phyloP scores from a whole-genome alignment of 1,284 basidiomycete species.

The Neolentinus lepideus region DNA sequence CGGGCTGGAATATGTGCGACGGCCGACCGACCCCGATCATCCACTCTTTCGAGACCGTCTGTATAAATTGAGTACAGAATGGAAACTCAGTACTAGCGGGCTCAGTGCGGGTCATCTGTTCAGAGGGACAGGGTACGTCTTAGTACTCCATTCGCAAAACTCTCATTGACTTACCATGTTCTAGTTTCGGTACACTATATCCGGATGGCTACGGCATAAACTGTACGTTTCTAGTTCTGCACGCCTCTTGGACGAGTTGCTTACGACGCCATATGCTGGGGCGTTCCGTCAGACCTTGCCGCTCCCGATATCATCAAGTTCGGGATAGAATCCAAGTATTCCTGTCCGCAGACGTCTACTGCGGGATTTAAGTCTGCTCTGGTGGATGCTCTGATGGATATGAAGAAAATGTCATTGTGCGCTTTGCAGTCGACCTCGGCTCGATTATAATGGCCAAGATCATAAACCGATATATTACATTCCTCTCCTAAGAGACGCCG shows the following conservation, averaged over 20 bases:
- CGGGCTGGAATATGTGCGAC: constrained; percentile 71
- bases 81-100: constrained; percentile 92
- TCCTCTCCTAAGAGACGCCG: no score
- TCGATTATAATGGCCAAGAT: constrained; percentile 9
- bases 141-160: constrained; percentile 6
- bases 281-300: constrained; percentile 59
- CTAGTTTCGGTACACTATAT: constrained; percentile 72
- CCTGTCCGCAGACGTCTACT: constrained; percentile 68
- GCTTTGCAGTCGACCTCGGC: constrained; percentile 5
- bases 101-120: constrained; percentile 85
- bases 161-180: not conserved
- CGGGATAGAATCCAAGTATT: constrained; percentile 89
- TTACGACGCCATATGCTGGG: constrained; percentile 7
- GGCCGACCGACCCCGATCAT: constrained; percentile 24
- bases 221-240: constrained; percentile 43
- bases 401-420: constrained; percentile 46
- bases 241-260: constrained; percentile 3
- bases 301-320: constrained; percentile 84
- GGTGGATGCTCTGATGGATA: constrained; percentile 64
- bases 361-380: constrained; percentile 62
- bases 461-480: no score
- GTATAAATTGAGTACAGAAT: constrained; percentile 74
- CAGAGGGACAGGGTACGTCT: constrained; percentile 77
- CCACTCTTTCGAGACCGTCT: constrained; percentile 73
- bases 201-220: constrained; percentile 90